Evolutionary conservation across 1,284 basidiomycete genomes (phyloP).

Genomic region (Fomitiporia mediterranea): DNA sequence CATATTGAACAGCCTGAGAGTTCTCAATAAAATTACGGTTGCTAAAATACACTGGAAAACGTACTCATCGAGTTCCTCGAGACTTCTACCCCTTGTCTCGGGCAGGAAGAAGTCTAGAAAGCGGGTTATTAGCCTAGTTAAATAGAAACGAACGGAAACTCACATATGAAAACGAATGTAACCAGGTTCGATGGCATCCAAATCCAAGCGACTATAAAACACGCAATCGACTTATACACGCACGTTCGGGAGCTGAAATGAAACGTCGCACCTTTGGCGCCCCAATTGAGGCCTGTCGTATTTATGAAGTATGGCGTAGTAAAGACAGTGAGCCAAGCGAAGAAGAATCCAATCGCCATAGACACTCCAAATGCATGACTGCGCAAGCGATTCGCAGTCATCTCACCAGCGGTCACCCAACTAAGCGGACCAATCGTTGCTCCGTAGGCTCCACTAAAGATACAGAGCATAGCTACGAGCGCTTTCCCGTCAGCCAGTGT

Average conservation of each 20-base stretch:
- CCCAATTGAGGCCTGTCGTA: slow-evolving; percentile 19
- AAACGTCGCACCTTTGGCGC: slow-evolving; percentile 13
- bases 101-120: slow-evolving; percentile 20
- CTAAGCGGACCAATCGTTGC: slow-evolving; percentile 19
- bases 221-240: neutral
- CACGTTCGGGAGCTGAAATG: neutral
- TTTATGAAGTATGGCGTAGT: slow-evolving; percentile 23
- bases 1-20: neutral
- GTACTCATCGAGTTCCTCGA: slow-evolving; percentile 26
- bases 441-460: slow-evolving; percentile 20
- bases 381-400: slow-evolving; percentile 21
- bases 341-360: slow-evolving; percentile 22
- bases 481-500: slow-evolving; percentile 16
- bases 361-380: slow-evolving; percentile 20
- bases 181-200: slow-evolving; percentile 21
- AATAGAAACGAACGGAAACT: neutral
- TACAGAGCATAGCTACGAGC: slow-evolving; percentile 22
- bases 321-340: slow-evolving; percentile 23
- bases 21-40: neutral
- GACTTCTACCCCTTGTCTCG: slow-evolving; percentile 26
- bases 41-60: neutral
- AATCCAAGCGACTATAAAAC: slow-evolving; percentile 18
- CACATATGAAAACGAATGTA: slow-evolving; percentile 23
- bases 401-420: slow-evolving; percentile 22
- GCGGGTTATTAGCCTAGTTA: neutral